A percentile compares a stretch with the other conserved stretches of the same genome.
Conservation (phyloP, 2,329 filamentous ascomycete species). For the Diaporthe helianthi region DNA sequence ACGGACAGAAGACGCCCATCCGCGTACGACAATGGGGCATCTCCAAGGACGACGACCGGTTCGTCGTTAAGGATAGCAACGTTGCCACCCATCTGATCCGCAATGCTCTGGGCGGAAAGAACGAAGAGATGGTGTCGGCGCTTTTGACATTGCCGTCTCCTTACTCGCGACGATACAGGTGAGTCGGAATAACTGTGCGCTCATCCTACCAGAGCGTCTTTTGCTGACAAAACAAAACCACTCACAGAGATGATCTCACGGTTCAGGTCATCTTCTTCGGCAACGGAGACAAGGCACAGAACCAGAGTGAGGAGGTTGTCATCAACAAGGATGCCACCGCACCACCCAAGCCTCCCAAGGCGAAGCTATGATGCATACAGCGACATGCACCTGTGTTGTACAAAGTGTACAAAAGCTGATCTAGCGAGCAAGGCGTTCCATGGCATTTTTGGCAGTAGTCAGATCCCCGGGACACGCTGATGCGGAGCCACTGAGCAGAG, state of each 20-base stretch:
- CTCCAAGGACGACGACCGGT: slow-evolving; percentile 76
- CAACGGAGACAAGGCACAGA: slow-evolving; percentile 65
- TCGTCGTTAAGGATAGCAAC: slow-evolving; percentile 94
- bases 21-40: slow-evolving; percentile 92
- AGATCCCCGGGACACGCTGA: not conserved
- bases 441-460: not conserved
- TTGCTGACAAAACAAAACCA: slow-evolving; percentile 33
- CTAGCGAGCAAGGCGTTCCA: slow-evolving; percentile 28
- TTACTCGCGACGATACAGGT: slow-evolving; percentile 91
- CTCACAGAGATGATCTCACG: slow-evolving; percentile 87
- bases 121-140: slow-evolving; percentile 92
- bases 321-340: slow-evolving; percentile 89
- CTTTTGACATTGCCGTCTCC: slow-evolving; percentile 90
- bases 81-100: slow-evolving; percentile 94
- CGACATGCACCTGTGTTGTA: not conserved
- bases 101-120: slow-evolving; percentile 92
- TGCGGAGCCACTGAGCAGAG: not conserved
- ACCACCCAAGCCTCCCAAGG: slow-evolving; percentile 43
- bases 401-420: slow-evolving; percentile 7
- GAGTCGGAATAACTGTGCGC: slow-evolving; percentile 42
- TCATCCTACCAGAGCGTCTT: not conserved
- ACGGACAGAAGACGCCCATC: slow-evolving; percentile 86
- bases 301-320: slow-evolving; percentile 72
- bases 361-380: slow-evolving; percentile 37
- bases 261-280: slow-evolving; percentile 99